phyloP scores from a whole-genome alignment of 2,329 filamentous ascomycete species.

The Ophiocordyceps australis region DNA sequence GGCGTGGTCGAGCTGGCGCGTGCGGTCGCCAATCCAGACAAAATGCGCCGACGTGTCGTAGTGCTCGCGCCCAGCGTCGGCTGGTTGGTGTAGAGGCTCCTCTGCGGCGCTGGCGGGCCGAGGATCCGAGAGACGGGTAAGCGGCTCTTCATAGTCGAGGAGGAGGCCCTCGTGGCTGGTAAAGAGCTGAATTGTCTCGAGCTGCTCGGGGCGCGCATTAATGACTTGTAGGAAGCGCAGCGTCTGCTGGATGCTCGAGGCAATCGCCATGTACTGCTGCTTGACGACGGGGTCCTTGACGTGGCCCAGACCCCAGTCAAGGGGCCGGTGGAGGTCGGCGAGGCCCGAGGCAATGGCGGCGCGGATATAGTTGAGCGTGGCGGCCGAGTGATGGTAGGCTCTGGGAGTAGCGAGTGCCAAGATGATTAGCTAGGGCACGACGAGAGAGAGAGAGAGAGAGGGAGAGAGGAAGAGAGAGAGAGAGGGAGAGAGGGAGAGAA shows the following conservation, averaged over 20 bases:
- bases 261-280: conserved; percentile 70
- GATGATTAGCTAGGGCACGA: background rate
- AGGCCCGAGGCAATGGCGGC: conserved; percentile 72
- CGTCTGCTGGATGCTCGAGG: conserved; percentile 74
- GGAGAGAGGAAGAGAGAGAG: no score
- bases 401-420: conserved; percentile 15
- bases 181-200: conserved; percentile 87
- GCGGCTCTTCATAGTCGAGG: conserved; percentile 80
- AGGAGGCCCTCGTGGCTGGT: conserved; percentile 90
- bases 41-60: conserved; percentile 95
- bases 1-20: conserved; percentile 77
- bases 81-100: background rate
- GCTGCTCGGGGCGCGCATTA: conserved; percentile 65
- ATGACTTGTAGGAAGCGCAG: conserved; percentile 89
- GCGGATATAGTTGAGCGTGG: conserved; percentile 85
- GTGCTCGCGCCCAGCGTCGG: conserved; percentile 32
- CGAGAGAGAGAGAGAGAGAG: no score
- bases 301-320: conserved; percentile 91
- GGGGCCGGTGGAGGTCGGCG: conserved; percentile 78
- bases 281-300: conserved; percentile 72
- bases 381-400: conserved; percentile 90
- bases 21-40: conserved; percentile 96
- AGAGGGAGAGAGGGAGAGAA: no score
- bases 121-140: conserved; percentile 43
- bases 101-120: conserved; percentile 9